Conservation (phyloP, 106 monocot species). For the Apostasia shenzhenica region DNA sequence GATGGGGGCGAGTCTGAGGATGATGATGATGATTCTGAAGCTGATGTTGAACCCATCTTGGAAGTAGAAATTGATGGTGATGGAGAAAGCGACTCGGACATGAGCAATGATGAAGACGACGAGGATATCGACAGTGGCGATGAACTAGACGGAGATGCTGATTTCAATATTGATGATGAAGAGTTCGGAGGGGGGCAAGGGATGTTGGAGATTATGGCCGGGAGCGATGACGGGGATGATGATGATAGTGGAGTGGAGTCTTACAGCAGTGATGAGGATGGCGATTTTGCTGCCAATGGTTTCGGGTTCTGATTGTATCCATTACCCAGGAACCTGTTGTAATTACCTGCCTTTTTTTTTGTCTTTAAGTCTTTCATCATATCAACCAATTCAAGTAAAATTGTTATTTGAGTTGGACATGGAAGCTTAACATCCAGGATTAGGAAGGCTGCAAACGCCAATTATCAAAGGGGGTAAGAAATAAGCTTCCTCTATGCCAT, state of each 20-base stretch:
- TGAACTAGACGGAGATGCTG: constrained; percentile 48
- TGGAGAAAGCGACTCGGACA: constrained; percentile 44
- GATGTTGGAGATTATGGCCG: constrained; percentile 60
- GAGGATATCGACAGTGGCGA: constrained; percentile 50
- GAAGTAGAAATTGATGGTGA: constrained; percentile 37
- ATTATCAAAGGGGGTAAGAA: neutral
- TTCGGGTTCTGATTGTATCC: constrained; percentile 1
- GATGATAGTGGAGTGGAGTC: constrained; percentile 71
- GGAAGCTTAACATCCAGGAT: neutral
- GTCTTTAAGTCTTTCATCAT: neutral
- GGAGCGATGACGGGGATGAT: constrained; percentile 47
- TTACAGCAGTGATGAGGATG: constrained; percentile 71
- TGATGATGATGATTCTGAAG: constrained; percentile 56
- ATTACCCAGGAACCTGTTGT: neutral
- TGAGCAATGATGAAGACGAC: constrained; percentile 48
- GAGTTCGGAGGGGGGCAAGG: constrained; percentile 55
- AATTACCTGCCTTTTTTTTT: neutral
- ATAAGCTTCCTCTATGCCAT: neutral
- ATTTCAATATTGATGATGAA: constrained; percentile 34
- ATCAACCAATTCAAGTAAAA: neutral
- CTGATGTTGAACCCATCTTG: constrained; percentile 41
- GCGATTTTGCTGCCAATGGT: constrained; percentile 20
- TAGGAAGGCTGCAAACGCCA: neutral
- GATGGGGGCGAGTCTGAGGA: constrained; percentile 73
- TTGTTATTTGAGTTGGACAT: neutral